Percentiles rank a stretch among this genome's conserved stretches.
phyloP scores from a whole-genome alignment of 306 rosid species.

The Argentina anserina region DNA sequence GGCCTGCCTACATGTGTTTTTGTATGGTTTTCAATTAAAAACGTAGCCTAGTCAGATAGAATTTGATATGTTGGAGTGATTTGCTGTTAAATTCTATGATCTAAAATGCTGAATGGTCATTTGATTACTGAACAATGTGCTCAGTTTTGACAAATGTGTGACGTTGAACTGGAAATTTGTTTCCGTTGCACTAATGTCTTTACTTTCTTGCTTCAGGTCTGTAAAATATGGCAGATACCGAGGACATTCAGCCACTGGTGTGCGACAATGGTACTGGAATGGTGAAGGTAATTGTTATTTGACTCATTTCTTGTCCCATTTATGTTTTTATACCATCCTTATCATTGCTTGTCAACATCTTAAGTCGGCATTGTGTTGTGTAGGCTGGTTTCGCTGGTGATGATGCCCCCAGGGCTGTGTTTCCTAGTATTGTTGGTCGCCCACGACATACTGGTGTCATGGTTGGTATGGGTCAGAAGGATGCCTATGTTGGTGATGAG shows the following conservation, averaged over 20 bases:
- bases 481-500: conserved; percentile 97
- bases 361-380: neutral
- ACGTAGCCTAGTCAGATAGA: too few species aligned
- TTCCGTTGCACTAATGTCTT: neutral
- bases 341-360: neutral
- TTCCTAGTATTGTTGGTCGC: conserved; percentile 94
- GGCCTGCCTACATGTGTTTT: neutral
- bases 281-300: conserved; percentile 88
- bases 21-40: neutral
- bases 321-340: neutral
- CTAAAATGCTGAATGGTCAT: neutral
- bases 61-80: too few species aligned
- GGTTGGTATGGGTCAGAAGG: conserved; percentile 99
- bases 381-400: conserved; percentile 98
- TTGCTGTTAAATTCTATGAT: too few species aligned
- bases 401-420: conserved; percentile 98
- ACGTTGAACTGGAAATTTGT: neutral
- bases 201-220: conserved; percentile 22
- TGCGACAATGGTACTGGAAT: conserved; percentile 99
- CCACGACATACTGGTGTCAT: conserved; percentile 97
- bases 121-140: neutral
- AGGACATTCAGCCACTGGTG: conserved; percentile 96
- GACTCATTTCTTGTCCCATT: neutral
- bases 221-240: conserved; percentile 81
- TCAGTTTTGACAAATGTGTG: neutral